phyloP scores from a whole-genome alignment of 352 stramenopile genomes.

The Phytophthora hybrid region DNA sequence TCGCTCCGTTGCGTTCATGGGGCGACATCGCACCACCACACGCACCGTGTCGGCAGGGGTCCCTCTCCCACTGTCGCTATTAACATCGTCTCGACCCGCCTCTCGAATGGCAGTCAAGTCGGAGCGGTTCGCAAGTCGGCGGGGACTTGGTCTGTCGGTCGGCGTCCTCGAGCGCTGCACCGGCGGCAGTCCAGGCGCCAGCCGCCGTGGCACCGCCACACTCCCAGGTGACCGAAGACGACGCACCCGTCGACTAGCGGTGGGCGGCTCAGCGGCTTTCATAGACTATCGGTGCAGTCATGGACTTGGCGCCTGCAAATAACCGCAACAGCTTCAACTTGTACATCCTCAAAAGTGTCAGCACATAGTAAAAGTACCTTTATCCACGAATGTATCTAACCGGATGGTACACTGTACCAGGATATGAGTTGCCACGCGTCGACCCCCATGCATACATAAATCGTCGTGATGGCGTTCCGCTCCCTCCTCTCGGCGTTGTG shows the following conservation, averaged over 20 bases:
- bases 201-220: conserved; percentile 7
- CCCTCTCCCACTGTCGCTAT: not conserved
- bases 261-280: conserved; percentile 22
- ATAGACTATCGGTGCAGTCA: conserved; percentile 18
- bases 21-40: conserved; percentile 70
- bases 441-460: conserved; percentile 15
- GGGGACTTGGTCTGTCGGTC: conserved; percentile 10
- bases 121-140: conserved; percentile 4
- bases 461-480: conserved; percentile 33
- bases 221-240: conserved; percentile 22
- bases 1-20: conserved; percentile 63
- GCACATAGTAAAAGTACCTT: not conserved
- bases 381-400: not conserved
- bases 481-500: conserved; percentile 25
- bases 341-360: not conserved
- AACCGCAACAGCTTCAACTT: conserved; percentile 21
- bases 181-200: conserved; percentile 7
- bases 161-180: conserved; percentile 18
- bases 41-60: conserved; percentile 47
- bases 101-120: conserved; percentile 19
- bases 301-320: conserved; percentile 9
- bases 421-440: conserved; percentile 25
- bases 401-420: not conserved
- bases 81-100: not conserved
- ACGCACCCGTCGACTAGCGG: conserved; percentile 16